These are phyloP conservation scores for Linnemannia zychae DNA, from an alignment of 192 early-diverging fungal species.

Conservation along the genomic window DNA sequence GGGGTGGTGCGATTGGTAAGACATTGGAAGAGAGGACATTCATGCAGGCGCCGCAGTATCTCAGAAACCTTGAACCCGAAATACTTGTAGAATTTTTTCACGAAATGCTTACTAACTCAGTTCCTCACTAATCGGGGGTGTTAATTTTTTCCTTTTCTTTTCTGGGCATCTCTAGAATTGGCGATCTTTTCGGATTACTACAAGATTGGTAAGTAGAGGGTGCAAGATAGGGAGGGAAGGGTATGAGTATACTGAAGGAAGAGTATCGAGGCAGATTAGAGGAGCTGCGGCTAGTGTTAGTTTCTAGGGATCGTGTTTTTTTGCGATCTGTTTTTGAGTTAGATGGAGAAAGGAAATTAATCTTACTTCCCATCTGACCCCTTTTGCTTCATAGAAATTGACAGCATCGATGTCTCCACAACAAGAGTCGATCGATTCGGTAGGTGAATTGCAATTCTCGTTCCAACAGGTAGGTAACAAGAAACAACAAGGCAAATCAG, in stretches of 20 bases:
- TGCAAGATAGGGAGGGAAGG: background rate
- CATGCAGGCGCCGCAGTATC: background rate
- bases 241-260: background rate
- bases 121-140: background rate
- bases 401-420: conserved; percentile 80
- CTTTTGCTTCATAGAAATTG: conserved; percentile 71
- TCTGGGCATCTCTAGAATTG: conserved; percentile 63
- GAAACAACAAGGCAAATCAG: background rate
- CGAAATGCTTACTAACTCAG: background rate
- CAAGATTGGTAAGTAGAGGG: conserved; percentile 56
- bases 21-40: background rate
- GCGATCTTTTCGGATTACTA: conserved; percentile 80
- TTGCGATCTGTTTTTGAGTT: background rate
- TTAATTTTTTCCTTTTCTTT: background rate
- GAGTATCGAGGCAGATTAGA: no score
- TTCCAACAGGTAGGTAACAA: background rate
- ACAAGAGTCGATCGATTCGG: conserved; percentile 82
- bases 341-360: background rate
- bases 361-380: background rate
- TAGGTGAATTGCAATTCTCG: conserved; percentile 19
- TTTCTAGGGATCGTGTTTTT: background rate
- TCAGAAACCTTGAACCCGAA: conserved; percentile 6
- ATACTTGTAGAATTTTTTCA: background rate
- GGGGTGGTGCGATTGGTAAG: conserved; percentile 89
- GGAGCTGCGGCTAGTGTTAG: no score